Evolutionary conservation across 2,329 filamentous ascomycete species (phyloP).

Genomic region (Verticillium alfalfae): DNA sequence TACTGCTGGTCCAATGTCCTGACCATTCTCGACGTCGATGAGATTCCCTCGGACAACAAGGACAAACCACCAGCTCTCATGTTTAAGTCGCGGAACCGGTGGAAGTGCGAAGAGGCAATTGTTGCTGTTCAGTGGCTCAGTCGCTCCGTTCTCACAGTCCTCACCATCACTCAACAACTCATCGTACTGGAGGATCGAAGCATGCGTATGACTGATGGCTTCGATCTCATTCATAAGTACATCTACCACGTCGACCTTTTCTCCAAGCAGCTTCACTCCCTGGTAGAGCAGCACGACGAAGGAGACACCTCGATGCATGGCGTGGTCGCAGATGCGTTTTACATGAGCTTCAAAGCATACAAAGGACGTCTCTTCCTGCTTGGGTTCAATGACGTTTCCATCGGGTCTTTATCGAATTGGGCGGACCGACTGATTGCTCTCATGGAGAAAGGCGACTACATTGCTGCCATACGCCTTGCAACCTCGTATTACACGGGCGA

Average conservation of each 20-base stretch:
- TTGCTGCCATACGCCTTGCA: conserved; percentile 83
- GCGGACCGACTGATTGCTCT: conserved; percentile 86
- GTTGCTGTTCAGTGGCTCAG: conserved; percentile 97
- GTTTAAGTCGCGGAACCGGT: conserved; percentile 79
- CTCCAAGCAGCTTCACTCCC: conserved; percentile 73
- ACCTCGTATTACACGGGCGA: conserved; percentile 89
- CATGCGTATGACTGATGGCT: conserved; percentile 89
- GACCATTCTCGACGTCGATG: conserved; percentile 84
- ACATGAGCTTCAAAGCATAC: conserved; percentile 95
- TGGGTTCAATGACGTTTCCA: conserved; percentile 88
- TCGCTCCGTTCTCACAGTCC: conserved; percentile 80
- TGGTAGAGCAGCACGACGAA: conserved; percentile 86
- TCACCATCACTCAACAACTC: conserved; percentile 91
- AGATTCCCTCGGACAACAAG: conserved; percentile 60
- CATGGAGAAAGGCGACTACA: conserved; percentile 96
- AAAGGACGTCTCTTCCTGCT: conserved; percentile 90
- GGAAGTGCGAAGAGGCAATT: conserved; percentile 92
- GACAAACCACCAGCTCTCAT: conserved; percentile 73
- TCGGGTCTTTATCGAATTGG: conserved; percentile 94
- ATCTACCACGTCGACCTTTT: conserved; percentile 91
- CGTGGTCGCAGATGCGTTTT: conserved; percentile 93
- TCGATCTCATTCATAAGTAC: conserved; percentile 86
- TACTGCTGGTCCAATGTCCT: conserved; percentile 99
- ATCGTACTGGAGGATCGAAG: conserved; percentile 86
- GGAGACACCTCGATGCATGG: conserved; percentile 87